Evolutionary conservation across 352 stramenopile genomes (phyloP).

Genomic region (Globisporangium megalacanthum): DNA sequence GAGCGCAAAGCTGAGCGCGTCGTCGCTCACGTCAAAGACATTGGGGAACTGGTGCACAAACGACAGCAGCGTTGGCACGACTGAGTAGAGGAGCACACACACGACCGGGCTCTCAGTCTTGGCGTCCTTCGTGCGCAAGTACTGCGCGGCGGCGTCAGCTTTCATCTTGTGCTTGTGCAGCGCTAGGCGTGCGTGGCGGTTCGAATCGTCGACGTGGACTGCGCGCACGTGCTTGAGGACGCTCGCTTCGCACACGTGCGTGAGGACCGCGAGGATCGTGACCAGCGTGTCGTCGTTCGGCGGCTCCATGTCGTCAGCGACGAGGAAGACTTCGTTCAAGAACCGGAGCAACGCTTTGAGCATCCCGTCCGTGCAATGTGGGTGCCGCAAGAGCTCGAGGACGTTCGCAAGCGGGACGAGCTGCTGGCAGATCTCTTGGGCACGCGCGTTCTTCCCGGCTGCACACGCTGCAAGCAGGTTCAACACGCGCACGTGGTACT

Average conservation of each 20-base stretch:
- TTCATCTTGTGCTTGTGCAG: constrained; percentile 47
- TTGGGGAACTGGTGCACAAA: constrained; percentile 54
- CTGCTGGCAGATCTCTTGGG: constrained; percentile 67
- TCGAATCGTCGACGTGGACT: constrained; percentile 42
- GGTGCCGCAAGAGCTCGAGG: constrained; percentile 31
- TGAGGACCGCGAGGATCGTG: constrained; percentile 26
- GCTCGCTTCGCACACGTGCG: constrained; percentile 22
- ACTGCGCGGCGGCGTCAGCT: constrained; percentile 14
- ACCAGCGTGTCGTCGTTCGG: constrained; percentile 34
- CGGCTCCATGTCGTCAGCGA: constrained; percentile 45
- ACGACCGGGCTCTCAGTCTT: constrained; percentile 25
- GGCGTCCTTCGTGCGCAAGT: constrained; percentile 21
- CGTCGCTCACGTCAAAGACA: constrained; percentile 29
- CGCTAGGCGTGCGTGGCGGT: constrained; percentile 30
- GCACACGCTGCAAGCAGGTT: constrained; percentile 60
- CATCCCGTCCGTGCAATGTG: constrained; percentile 43
- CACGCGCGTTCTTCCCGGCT: constrained; percentile 49
- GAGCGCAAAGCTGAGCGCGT: constrained; percentile 12
- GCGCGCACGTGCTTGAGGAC: constrained; percentile 30
- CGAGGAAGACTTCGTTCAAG: constrained; percentile 52
- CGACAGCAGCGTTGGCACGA: constrained; percentile 38
- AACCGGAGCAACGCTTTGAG: constrained; percentile 48
- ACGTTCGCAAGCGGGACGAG: constrained; percentile 40
- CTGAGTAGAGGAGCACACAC: constrained; percentile 32
- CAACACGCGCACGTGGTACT: constrained; percentile 52